Evolutionary conservation across 768 basidiomycete species (phyloP), one percentile per base, ranked within the genome.

Genomic region (Mycena chlorophos): DNA sequence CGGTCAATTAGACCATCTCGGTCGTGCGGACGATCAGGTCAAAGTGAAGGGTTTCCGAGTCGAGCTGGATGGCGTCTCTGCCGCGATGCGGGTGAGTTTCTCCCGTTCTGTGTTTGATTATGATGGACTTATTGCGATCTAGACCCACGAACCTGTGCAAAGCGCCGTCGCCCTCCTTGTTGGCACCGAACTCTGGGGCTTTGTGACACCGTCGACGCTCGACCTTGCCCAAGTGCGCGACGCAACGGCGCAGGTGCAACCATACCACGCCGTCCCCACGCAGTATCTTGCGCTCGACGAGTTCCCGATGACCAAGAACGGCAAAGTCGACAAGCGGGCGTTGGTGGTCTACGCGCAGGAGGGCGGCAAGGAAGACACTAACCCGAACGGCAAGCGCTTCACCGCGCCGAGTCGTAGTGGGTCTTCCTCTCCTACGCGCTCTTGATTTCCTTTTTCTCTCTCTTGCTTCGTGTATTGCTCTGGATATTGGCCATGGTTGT

Each of bases 1-100:
- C 65, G 76, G 57, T 69, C 65, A 65, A 55, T 55, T 67, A 50
- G 66, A 67, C 52, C 66, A 67, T 55, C 58, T 65, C 5, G 66
- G 77, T 70, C 67, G 71, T 25, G 60, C 61, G 12, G 76, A 79
- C 52, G 78, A 81, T 52, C 78, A 80, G 55, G 78, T 80, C 52
- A 81, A 81, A 57, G 69, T 80, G 52, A 79, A 78, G 66, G 79
- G 79, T 5, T 80, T 80, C 68, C 71, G 79, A 42, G 77, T 80
- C 4, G 79, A 80, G 57, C 66, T 80, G 22, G 79, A 80, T 52
- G 78, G 79, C 1, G 78, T 80, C 1, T 67, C 75, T 20, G 75
- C 75, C 3, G 75, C 79, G 4, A 77, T 80, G 75, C 65, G 71
- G 55, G 67, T 66, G 50, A 52, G 65, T 54, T 12, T 2, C 1